Evolutionary conservation across 306 rosid genomes (phyloP).

Genomic region (Lathyrus oleraceus): DNA sequence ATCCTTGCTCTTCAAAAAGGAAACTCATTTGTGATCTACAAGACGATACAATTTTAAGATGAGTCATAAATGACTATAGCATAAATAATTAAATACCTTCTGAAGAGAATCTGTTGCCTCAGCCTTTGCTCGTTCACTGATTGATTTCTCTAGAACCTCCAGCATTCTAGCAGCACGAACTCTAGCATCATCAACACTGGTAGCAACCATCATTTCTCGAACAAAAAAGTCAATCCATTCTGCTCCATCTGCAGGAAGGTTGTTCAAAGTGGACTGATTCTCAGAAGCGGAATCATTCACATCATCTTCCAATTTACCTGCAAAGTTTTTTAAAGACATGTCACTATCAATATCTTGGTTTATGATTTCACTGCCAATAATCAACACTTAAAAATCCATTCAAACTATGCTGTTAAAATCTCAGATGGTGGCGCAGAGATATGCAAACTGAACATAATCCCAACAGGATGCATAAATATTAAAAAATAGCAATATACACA

Average conservation of each 20-base stretch:
- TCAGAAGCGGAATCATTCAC: slow-evolving; percentile 54
- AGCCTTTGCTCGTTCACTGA: slow-evolving; percentile 61
- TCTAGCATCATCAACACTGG: slow-evolving; percentile 79
- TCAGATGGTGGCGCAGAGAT: not conserved
- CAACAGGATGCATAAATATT: not conserved
- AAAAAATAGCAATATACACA: not conserved
- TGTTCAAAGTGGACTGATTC: slow-evolving; percentile 43
- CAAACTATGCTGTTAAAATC: not conserved
- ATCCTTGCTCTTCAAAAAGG: slow-evolving; percentile 2
- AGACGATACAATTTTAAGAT: slow-evolving; percentile 23
- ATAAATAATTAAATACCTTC: slow-evolving; percentile 66
- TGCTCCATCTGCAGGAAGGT: slow-evolving; percentile 72
- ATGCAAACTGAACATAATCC: not conserved
- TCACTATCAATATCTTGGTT: slow-evolving; percentile 17
- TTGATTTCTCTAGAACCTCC: slow-evolving; percentile 81
- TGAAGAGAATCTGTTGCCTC: slow-evolving; percentile 63
- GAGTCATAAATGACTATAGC: slow-evolving; percentile 4
- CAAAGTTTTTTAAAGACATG: slow-evolving; percentile 10
- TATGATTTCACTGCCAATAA: not conserved
- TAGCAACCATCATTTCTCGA: slow-evolving; percentile 75
- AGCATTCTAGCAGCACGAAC: slow-evolving; percentile 78
- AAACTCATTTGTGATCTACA: not conserved
- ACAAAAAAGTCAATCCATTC: slow-evolving; percentile 93
- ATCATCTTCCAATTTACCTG: slow-evolving; percentile 47
- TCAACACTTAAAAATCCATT: slow-evolving; percentile 17